These are phyloP conservation scores for Aspergillus pseudotamarii DNA, from an alignment of 2,329 filamentous ascomycete species.

Conservation along the genomic window DNA sequence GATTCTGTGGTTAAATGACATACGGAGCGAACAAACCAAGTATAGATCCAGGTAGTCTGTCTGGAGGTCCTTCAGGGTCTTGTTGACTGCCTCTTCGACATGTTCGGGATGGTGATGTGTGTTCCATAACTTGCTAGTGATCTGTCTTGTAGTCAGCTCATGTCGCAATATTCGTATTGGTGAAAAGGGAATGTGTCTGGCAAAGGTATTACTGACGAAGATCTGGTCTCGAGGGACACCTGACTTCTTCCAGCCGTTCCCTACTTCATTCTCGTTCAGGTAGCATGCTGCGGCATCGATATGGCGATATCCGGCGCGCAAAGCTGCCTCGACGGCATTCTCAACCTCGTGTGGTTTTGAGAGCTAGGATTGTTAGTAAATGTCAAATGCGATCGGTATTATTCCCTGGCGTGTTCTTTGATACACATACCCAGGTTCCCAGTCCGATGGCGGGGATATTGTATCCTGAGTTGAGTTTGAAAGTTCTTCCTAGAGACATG, in stretches of 20 bases:
- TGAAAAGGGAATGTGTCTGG: neutral
- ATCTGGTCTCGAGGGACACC: constrained; percentile 35
- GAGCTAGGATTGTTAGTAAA: constrained; percentile 24
- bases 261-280: constrained; percentile 36
- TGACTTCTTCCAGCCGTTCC: constrained; percentile 36
- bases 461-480: constrained; percentile 47
- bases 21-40: constrained; percentile 42
- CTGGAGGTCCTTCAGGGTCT: constrained; percentile 53
- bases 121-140: constrained; percentile 64
- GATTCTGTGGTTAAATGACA: neutral
- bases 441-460: constrained; percentile 47
- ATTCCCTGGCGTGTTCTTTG: neutral
- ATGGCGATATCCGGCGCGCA: constrained; percentile 40
- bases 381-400: neutral
- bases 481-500: constrained; percentile 40
- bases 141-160: constrained; percentile 28
- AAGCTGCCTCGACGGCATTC: constrained; percentile 51
- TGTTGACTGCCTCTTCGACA: constrained; percentile 53
- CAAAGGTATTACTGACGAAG: constrained; percentile 31
- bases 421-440: constrained; percentile 43
- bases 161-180: neutral
- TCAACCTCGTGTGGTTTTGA: constrained; percentile 49
- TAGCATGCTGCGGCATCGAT: constrained; percentile 51
- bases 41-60: constrained; percentile 59
- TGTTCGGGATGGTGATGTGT: constrained; percentile 54